Base-by-base conservation (phyloP, 345 rosid species). In the Jatropha curcas region DNA sequence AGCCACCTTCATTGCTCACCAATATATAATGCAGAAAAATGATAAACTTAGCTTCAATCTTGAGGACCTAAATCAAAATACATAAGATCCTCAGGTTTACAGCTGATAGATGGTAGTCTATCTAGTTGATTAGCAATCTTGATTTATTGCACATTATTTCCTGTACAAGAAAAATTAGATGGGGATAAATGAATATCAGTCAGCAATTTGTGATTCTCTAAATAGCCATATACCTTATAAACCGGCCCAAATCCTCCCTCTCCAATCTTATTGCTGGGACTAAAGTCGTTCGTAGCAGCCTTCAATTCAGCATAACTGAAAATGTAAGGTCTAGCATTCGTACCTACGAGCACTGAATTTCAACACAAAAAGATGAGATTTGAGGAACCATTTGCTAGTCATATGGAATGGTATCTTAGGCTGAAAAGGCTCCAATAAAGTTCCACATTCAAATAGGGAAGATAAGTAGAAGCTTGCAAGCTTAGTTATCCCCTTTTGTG, bases 231-330 rank as follows among this genome's bases (percentile, higher is more conserved):
- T 77, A 87, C 98, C 96, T 82, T 84, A 25, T 69, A 92, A 66
- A 90, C 90, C 1, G 96, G 88, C 75, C 97, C 93, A 71, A 87
- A 92, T 60, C 97, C 95, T 78, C 95, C 96, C 82, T 92, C 96
- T 74, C 94, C 96, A 55, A 88, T 91, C 76, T 90, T 90, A 80
- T 90, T 84, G 58, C 85, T 69, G 46, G 81, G 77, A 80, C 72
- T 82, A 64, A 90, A 90, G 72, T 86, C 91, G 37, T 88, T 84
- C 30, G 93, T 88, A 27, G 91, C 93, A 73, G 83, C 53, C 82
- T 71, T 88, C 60, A 90, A 86, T 73, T 88, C 88, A 2, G 84
- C 76, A 80, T 80, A 85, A 72, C 76, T 79, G 82, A 90, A 90
- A 63, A 90, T 88, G 78, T 86, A 83, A 10, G 90, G 92, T 67